These are phyloP conservation scores for Casuarina cunninghamiana DNA, from an alignment of 306 rosid species.

Conservation along the genomic window DNA sequence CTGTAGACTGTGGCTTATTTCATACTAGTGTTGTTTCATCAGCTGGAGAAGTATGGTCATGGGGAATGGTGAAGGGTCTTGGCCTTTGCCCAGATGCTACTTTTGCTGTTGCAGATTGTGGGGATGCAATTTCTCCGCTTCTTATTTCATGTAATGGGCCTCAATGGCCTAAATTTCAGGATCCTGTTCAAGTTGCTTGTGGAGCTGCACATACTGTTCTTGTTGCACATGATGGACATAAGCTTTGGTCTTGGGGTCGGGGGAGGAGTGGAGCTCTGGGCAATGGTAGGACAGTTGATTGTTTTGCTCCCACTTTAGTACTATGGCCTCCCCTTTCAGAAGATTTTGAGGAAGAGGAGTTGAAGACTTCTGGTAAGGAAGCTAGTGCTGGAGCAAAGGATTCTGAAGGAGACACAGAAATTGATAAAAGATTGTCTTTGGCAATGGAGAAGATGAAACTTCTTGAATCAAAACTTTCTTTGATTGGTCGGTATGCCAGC, in stretches of 20 bases:
- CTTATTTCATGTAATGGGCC: slow-evolving; percentile 34
- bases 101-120: slow-evolving; percentile 52
- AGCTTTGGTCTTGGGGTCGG: slow-evolving; percentile 92
- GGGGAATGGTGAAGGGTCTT: slow-evolving; percentile 99
- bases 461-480: slow-evolving; percentile 59
- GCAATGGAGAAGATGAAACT: slow-evolving; percentile 61
- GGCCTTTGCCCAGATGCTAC: slow-evolving; percentile 88
- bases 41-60: slow-evolving; percentile 83
- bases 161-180: slow-evolving; percentile 47
- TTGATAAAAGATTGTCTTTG: slow-evolving; percentile 44
- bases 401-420: slow-evolving; percentile 36
- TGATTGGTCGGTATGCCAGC: slow-evolving; percentile 68
- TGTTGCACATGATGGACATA: slow-evolving; percentile 60
- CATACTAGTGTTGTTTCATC: slow-evolving; percentile 86
- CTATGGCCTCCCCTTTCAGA: slow-evolving; percentile 63
- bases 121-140: slow-evolving; percentile 74
- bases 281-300: slow-evolving; percentile 59
- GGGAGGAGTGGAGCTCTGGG: slow-evolving; percentile 93
- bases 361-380: slow-evolving; percentile 35
- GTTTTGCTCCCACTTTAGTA: slow-evolving; percentile 53
- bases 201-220: slow-evolving; percentile 94
- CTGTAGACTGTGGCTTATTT: slow-evolving; percentile 81
- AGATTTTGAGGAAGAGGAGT: slow-evolving; percentile 54
- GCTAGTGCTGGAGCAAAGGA: slow-evolving; percentile 36
- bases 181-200: slow-evolving; percentile 69